Percentiles rank a stretch among this genome's conserved stretches.
phyloP scores from a whole-genome alignment of 495 filamentous ascomycete species.

The Neurospora tetraspora region DNA sequence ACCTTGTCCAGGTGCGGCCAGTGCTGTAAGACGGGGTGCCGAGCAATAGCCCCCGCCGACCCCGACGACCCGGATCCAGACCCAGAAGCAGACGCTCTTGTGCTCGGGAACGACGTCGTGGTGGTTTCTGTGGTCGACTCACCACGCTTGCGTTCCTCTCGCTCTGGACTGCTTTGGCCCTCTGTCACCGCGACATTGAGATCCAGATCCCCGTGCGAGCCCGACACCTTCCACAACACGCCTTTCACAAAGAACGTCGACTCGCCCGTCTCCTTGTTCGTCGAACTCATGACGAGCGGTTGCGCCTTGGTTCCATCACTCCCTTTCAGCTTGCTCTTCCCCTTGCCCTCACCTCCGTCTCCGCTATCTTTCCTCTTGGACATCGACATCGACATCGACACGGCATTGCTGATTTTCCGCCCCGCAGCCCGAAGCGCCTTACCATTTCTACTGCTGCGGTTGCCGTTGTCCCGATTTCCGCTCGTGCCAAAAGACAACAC shows the following conservation, averaged over 20 bases:
- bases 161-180: neutral
- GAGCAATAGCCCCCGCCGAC: neutral
- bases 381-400: neutral
- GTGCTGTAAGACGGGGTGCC: neutral
- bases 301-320: neutral
- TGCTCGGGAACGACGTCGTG: conserved; percentile 4
- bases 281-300: conserved; percentile 2
- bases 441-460: neutral
- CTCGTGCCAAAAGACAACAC: conserved; percentile 1
- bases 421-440: neutral
- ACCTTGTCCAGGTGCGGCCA: neutral
- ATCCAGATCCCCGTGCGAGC: neutral
- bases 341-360: neutral
- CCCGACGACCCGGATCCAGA: neutral
- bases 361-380: neutral
- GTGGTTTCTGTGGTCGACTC: neutral
- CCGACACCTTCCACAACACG: conserved; percentile 2
- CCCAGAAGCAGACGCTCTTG: neutral
- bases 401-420: neutral
- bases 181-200: neutral
- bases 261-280: neutral
- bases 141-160: neutral
- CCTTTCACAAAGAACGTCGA: neutral
- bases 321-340: neutral
- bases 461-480: neutral